Percentiles rank a stretch among this genome's conserved stretches.
Conservation (phyloP, 345 rosid genomes). For the Xanthoceras sorbifolium region DNA sequence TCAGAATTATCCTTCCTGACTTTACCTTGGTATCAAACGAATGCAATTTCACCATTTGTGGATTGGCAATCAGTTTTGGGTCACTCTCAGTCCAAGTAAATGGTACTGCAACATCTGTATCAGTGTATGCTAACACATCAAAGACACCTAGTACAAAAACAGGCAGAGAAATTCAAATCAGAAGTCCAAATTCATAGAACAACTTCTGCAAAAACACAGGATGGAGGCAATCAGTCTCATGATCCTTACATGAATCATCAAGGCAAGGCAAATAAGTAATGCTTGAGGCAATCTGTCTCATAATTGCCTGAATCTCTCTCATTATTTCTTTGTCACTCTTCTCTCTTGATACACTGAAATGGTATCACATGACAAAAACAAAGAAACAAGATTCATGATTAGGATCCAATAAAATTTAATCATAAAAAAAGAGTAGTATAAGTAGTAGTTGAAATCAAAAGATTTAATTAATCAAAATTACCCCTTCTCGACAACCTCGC, state of each 20-base stretch:
- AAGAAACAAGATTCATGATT: slow-evolving; percentile 10
- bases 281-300: slow-evolving; percentile 95
- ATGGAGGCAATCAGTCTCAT: not conserved
- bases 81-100: slow-evolving; percentile 97
- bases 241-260: slow-evolving; percentile 79
- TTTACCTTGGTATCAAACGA: slow-evolving; percentile 91
- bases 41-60: slow-evolving; percentile 98
- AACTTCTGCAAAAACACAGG: not conserved
- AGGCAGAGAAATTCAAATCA: not conserved
- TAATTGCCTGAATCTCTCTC: slow-evolving; percentile 95
- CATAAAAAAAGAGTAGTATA: not conserved
- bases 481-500: slow-evolving; percentile 86
- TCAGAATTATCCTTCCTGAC: not conserved
- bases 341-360: slow-evolving; percentile 78
- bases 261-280: slow-evolving; percentile 96
- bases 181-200: not conserved
- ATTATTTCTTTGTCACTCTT: slow-evolving; percentile 95
- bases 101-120: slow-evolving; percentile 85
- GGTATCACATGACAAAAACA: not conserved
- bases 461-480: slow-evolving; percentile 17
- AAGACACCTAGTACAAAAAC: slow-evolving; percentile 63
- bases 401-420: not conserved
- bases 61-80: slow-evolving; percentile 91
- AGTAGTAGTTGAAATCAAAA: not conserved
- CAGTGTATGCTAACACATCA: slow-evolving; percentile 93